Base-by-base conservation (phyloP, 2,329 filamentous ascomycete species). In the Cladosporium sp. region DNA sequence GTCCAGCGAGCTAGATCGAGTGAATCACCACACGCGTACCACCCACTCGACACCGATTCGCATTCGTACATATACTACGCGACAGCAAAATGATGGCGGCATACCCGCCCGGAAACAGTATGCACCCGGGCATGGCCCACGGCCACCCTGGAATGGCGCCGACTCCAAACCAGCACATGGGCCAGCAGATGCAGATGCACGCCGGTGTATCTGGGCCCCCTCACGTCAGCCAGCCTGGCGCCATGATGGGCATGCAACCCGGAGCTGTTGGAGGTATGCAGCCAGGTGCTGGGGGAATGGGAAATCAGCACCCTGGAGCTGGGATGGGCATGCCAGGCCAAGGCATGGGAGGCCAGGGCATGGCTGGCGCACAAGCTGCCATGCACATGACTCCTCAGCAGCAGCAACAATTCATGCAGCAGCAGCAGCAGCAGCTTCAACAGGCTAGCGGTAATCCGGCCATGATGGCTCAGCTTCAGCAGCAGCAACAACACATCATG, bases 181-280 rank as follows among this genome's bases (percentile, higher is more conserved):
- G 83, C 63, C 89, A 90, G 70, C 87, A 86, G 71, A 90, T 90
- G 77, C 90, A 91, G 78, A 86, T 88, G 79, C 75, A 77, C 57
- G 90, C 91, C 81, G 88, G 86, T 68, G 90, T 90, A 32, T 91
- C 90, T 66, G 90, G 87, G 41, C 89, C 90, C 24, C 85, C 86
- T 59, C 90, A 91, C 76, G 88, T 92, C 70, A 91, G 88, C 76
- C 89, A 91, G 73, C 86, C 86, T 58, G 84, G 84, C 32, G 85
- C 88, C 65, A 86, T 93, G 84, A 92, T 93, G 90, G 88, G 86
- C 66, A 92, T 93, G 87, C 90, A 90, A 47, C 86, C 86, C 59
- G 85, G 84, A 26, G 85, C 87, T 65, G 86, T 93, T 83, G 92
- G 93, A 90, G 88, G 86, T 65, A 92, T 93, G 87, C 90, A 90